Conservation (phyloP, 306 rosid genomes). For the Inga oerstediana region DNA sequence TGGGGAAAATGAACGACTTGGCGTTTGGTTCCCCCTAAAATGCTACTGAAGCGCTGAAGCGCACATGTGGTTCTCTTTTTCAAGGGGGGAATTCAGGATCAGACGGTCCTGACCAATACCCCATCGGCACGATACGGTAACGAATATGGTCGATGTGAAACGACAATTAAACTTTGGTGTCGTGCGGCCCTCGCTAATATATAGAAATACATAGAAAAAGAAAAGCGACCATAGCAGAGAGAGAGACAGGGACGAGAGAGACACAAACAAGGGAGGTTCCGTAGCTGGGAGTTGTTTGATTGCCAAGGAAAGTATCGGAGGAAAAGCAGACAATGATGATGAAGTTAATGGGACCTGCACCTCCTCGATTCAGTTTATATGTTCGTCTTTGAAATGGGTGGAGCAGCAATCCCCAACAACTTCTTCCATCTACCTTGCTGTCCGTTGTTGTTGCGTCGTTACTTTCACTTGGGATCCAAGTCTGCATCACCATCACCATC, state of each 20-base stretch:
- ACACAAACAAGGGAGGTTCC: not conserved
- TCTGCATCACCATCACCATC: slow-evolving; percentile 51
- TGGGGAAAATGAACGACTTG: too few relatives aligned
- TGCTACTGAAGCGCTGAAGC: too few relatives aligned
- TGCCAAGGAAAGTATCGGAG: slow-evolving; percentile 62
- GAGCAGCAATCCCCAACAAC: slow-evolving; percentile 44
- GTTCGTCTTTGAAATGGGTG: slow-evolving; percentile 60
- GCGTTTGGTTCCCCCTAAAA: too few relatives aligned
- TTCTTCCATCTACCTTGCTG: slow-evolving; percentile 41
- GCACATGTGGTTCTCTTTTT: too few relatives aligned
- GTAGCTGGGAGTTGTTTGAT: slow-evolving; percentile 50
- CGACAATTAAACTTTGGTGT: not conserved
- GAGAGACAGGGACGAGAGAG: not conserved
- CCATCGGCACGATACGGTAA: not conserved
- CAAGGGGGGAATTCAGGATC: not conserved
- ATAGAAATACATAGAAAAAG: too few relatives aligned
- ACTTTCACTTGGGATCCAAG: slow-evolving; percentile 80
- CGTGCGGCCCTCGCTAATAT: not conserved
- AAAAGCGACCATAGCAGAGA: not conserved
- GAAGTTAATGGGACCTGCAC: slow-evolving; percentile 40
- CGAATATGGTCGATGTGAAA: not conserved
- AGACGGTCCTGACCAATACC: not conserved
- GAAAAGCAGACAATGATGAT: slow-evolving; percentile 34
- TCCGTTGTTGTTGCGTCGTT: slow-evolving; percentile 50
- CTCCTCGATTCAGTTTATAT: slow-evolving; percentile 32